phyloP scores from a whole-genome alignment of 106 monocot genomes.

The Dendrobium nobile region DNA sequence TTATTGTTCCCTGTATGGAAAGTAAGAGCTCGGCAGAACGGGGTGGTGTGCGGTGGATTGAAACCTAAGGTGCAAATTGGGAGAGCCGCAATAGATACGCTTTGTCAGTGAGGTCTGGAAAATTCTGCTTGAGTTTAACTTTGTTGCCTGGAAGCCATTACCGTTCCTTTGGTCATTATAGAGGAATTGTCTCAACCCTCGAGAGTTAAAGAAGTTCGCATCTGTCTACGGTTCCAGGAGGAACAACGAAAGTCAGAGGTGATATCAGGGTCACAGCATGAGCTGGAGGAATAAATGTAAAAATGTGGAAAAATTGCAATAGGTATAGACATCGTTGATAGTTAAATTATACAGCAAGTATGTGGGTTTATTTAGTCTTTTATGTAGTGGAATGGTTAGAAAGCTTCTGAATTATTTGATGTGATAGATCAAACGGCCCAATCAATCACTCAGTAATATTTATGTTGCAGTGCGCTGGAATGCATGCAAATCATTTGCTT shows the following conservation, averaged over 20 bases:
- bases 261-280: constrained; percentile 20
- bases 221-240: background rate
- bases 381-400: too few species aligned
- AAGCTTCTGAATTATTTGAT: too few species aligned
- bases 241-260: constrained; percentile 7
- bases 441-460: too few species aligned
- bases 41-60: constrained; percentile 18
- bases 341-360: too few species aligned
- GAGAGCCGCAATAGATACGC: constrained; percentile 17
- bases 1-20: background rate
- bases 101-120: constrained; percentile 17
- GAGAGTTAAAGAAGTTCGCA: constrained; percentile 15
- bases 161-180: background rate
- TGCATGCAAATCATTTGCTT: too few species aligned
- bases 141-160: background rate
- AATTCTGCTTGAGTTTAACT: constrained; percentile 9
- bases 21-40: constrained; percentile 6
- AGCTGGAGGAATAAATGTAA: constrained; percentile 2
- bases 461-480: too few species aligned
- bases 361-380: too few species aligned
- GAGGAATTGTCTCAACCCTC: background rate
- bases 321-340: background rate
- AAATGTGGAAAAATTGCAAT: background rate
- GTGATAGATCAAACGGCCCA: too few species aligned
- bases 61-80: constrained; percentile 4